phyloP scores from a whole-genome alignment of 169 alveolate species.

The Cryptosporidium baileyi region DNA sequence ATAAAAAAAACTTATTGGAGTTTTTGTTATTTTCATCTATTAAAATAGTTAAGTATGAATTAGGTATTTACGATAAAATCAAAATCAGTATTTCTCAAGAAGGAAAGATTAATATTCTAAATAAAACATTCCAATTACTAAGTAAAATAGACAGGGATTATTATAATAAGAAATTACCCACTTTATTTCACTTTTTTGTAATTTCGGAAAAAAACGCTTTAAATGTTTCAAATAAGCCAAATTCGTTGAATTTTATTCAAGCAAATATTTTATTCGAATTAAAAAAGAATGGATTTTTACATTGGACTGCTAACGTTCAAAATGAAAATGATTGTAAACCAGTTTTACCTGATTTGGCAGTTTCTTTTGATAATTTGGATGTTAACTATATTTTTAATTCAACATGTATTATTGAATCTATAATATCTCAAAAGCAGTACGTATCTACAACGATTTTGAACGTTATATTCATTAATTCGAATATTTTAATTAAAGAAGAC shows the following conservation, averaged over 20 bases:
- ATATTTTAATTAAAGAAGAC: background rate
- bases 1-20: background rate
- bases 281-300: background rate
- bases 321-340: background rate
- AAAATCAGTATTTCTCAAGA: background rate
- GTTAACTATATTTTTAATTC: background rate
- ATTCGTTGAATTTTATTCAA: background rate
- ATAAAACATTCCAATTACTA: background rate
- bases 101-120: background rate
- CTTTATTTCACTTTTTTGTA: background rate
- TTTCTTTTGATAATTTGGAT: background rate
- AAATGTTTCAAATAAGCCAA: background rate
- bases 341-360: no score
- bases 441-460: background rate
- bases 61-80: background rate
- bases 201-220: background rate
- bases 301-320: no score
- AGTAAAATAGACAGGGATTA: background rate
- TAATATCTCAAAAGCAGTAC: background rate
- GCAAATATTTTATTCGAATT: background rate
- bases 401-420: background rate
- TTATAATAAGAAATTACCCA: slow-evolving; percentile 1
- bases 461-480: background rate
- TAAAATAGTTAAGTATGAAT: background rate
- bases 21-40: slow-evolving; percentile 11